Evolutionary conservation across 305 asterid genomes (phyloP), one percentile per base, ranked within the genome.

Genomic region (Solanum aculeatissimum): DNA sequence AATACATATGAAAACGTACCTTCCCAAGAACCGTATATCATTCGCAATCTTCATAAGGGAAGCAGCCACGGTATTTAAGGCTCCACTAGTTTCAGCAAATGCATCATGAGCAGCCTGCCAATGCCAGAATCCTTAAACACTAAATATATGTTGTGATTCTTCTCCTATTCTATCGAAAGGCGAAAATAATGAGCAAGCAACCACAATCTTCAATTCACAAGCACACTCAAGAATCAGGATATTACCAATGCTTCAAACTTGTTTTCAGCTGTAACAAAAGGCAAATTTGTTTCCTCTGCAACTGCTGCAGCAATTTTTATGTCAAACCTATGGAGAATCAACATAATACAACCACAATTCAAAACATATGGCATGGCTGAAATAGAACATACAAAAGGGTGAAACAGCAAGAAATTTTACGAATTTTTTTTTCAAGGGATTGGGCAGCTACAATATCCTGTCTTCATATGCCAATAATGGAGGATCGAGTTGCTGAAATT

Each of bases 191-290:
- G 65, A 51, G 29, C 82, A 77, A 51, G 32, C 1, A 51, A 77
- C 65, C 66, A 77, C 15, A 51, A 77, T 12, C 65, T 29, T 54
- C 82, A 77, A 77, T 29, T 77, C 63, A 75, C 63, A 27, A 49
- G 57, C 42, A 74, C 62, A 47, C 27, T 51, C 65, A 18, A 51
- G 66, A 53, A 51, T 51, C 66, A 71, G 85, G 82, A 88, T 86
- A 89, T 84, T 90, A 93, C 98, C 95, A 97, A 87, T 78, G 99
- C 98, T 90, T 97, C 98, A 88, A 97, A 95, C 92, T 97, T 95
- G 91, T 97, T 95, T 92, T 95, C 98, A 85, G 98, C 99, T 40
- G 99, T 97, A 89, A 95, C 94, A 91, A 95, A 97, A 32, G 99
- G 98, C 86, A 97, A 91, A 65, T 89, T 90, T 84, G 99, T 95